A percentile compares a stretch with the other conserved stretches of the same genome.
phyloP scores from a whole-genome alignment of 352 stramenopile genomes.

The Plasmopara muralis region DNA sequence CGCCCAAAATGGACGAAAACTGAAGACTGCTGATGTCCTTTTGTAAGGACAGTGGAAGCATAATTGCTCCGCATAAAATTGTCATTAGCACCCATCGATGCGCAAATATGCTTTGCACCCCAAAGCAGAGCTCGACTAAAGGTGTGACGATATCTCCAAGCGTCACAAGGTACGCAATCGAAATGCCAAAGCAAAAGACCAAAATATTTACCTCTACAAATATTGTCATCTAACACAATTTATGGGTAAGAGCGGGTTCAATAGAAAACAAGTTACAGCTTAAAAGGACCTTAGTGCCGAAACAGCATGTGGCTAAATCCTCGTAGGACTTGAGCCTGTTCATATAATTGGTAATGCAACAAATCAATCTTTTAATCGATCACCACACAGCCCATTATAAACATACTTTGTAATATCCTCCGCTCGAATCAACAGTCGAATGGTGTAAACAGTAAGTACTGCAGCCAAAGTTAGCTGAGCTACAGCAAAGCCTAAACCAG shows the following conservation, averaged over 20 bases:
- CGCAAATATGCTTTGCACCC: slow-evolving; percentile 42
- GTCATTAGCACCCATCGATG: slow-evolving; percentile 79
- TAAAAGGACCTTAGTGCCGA: slow-evolving; percentile 55
- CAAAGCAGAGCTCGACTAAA: slow-evolving; percentile 68
- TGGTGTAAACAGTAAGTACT: slow-evolving; percentile 76
- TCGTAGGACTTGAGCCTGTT: slow-evolving; percentile 79
- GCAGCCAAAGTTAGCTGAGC: slow-evolving; percentile 61
- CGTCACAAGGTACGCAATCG: slow-evolving; percentile 78
- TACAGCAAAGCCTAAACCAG: slow-evolving; percentile 67
- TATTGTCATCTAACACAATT: slow-evolving; percentile 44
- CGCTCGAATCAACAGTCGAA: slow-evolving; percentile 71
- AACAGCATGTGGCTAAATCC: slow-evolving; percentile 77
- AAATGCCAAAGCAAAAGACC: slow-evolving; percentile 82
- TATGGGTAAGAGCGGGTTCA: too few species aligned
- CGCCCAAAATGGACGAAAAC: slow-evolving; percentile 78
- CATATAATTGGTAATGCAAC: slow-evolving; percentile 1
- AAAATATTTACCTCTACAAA: slow-evolving; percentile 84
- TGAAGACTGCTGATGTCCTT: slow-evolving; percentile 82
- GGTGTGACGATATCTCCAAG: slow-evolving; percentile 77
- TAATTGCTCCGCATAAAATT: slow-evolving; percentile 66
- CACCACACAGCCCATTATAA: background rate
- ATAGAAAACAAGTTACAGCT: background rate
- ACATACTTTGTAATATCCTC: slow-evolving; percentile 73
- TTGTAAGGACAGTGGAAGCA: slow-evolving; percentile 76
- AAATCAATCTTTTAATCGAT: background rate